Base-by-base conservation (phyloP, 805 yeast species). In the Candida germanica region DNA sequence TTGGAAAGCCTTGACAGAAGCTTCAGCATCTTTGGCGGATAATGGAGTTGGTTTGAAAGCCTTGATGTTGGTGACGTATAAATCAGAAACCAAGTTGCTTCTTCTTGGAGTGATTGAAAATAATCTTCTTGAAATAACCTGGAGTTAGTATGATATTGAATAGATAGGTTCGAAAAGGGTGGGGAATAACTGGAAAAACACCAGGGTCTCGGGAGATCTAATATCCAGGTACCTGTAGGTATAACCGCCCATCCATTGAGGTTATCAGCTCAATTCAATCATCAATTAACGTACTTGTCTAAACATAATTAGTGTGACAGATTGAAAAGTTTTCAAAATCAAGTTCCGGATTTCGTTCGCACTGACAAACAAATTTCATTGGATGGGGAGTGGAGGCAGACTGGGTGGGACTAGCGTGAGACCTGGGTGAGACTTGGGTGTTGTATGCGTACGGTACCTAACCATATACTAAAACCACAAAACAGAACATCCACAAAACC, bases 51-150 rank as follows among this genome's bases (percentile, higher is more conserved):
- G 89, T 74, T 88, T 87, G 80, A 86, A 89, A 44, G 79, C 78
- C 71, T 82, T 86, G 66, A 93, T 72, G 66, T 89, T 95, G 62
- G 76, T 79, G 58, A 91, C 68, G 73, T 89, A 89, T 51, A 89
- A 76, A 50, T 89, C 96, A 62, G 86, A 76, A 58, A 89, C 64
- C 59, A 84, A 71, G 75, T 89, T 76, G 50, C 49, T 50, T 59
- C 67, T 64, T 54, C 61, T 56, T 44, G 71, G 62, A 37, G 71
- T 62, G 43, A 61, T 53, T 35, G 73, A 63, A 50, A 68, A 59
- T 41, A 56, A 52, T 64, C 72, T 66, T 64, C 72, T 66, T 40
- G 66, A 50, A 45, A 37, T 36, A 22, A 38, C 27, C 45, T 41
- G 23, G 6, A 33, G 35, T 31, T 31, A 31, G 35, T 31, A 31